These are phyloP conservation scores for Trichophyton verrucosum DNA, from an alignment of 2,329 filamentous ascomycete genomes.

Conservation along the genomic window DNA sequence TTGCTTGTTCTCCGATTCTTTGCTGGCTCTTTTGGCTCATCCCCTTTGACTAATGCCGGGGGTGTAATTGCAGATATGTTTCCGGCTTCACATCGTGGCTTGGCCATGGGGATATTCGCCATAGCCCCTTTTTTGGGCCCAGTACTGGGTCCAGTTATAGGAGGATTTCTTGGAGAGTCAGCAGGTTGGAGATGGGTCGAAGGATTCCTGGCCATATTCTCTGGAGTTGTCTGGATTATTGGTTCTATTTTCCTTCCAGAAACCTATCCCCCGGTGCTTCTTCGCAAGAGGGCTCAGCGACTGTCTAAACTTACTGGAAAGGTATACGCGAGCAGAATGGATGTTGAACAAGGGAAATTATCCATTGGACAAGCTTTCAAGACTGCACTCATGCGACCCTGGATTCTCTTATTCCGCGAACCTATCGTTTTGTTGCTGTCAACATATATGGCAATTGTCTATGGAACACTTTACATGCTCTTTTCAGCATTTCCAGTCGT, in stretches of 20 bases:
- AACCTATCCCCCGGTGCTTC: slow-evolving; percentile 48
- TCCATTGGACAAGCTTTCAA: slow-evolving; percentile 41
- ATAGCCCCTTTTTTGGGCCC: slow-evolving; percentile 23
- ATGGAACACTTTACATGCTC: slow-evolving; percentile 42
- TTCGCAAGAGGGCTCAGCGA: slow-evolving; percentile 40
- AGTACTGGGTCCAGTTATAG: slow-evolving; percentile 39
- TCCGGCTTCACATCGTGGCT: slow-evolving; percentile 36
- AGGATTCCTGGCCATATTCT: slow-evolving; percentile 49
- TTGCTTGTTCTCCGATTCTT: slow-evolving; percentile 54
- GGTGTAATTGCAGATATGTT: slow-evolving; percentile 49
- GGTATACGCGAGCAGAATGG: slow-evolving; percentile 43
- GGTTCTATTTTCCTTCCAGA: slow-evolving; percentile 44
- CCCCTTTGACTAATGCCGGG: slow-evolving; percentile 45
- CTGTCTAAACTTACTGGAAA: slow-evolving; percentile 44
- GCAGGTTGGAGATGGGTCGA: slow-evolving; percentile 55
- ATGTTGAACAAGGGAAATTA: slow-evolving; percentile 34
- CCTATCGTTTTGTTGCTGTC: slow-evolving; percentile 55
- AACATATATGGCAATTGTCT: slow-evolving; percentile 50
- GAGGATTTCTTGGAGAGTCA: slow-evolving; percentile 49
- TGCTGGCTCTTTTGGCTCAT: slow-evolving; percentile 46
- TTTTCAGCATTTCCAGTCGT: slow-evolving; percentile 55
- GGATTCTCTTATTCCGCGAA: slow-evolving; percentile 57
- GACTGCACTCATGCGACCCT: slow-evolving; percentile 50
- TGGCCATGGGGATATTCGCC: slow-evolving; percentile 36
- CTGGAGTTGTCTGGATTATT: slow-evolving; percentile 45